These are phyloP conservation scores for Saccharomycopsis javanensis DNA, from an alignment of 805 yeast species.

Conservation along the genomic window DNA sequence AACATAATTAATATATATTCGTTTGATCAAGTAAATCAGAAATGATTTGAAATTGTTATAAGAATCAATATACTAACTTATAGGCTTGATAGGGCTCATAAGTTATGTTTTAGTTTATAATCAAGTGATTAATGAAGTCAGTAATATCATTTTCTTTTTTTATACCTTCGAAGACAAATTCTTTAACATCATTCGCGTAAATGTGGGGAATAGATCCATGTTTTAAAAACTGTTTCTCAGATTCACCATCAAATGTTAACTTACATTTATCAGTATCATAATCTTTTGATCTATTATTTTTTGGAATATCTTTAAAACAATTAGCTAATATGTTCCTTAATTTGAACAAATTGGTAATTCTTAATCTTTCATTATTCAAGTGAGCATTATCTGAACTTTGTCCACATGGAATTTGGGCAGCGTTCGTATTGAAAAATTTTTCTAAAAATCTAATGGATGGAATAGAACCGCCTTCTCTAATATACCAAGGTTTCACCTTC, in stretches of 20 bases:
- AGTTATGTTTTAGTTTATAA: neutral
- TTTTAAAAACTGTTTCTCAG: neutral
- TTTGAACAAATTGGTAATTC: slow-evolving; percentile 69
- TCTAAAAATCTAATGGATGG: slow-evolving; percentile 84
- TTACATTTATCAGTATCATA: neutral
- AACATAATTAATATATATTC: no score
- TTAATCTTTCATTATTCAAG: slow-evolving; percentile 72
- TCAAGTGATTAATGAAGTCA: neutral
- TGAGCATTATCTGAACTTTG: slow-evolving; percentile 94
- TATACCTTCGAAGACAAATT: neutral
- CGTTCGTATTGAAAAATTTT: slow-evolving; percentile 72
- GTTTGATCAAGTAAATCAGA: no score
- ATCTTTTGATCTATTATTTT: neutral
- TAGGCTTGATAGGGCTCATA: neutral
- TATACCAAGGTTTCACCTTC: slow-evolving; percentile 72
- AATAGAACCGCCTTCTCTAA: slow-evolving; percentile 95
- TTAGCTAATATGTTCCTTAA: slow-evolving; percentile 54
- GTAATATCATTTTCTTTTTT: neutral
- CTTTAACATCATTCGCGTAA: neutral
- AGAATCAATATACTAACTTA: neutral
- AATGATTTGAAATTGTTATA: neutral
- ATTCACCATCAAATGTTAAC: neutral
- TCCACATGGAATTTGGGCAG: slow-evolving; percentile 94
- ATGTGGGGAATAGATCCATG: neutral
- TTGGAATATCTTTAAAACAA: slow-evolving; percentile 37